These are phyloP conservation scores for Meira miltonrushii DNA, from an alignment of 1,284 basidiomycete species.

Conservation along the genomic window DNA sequence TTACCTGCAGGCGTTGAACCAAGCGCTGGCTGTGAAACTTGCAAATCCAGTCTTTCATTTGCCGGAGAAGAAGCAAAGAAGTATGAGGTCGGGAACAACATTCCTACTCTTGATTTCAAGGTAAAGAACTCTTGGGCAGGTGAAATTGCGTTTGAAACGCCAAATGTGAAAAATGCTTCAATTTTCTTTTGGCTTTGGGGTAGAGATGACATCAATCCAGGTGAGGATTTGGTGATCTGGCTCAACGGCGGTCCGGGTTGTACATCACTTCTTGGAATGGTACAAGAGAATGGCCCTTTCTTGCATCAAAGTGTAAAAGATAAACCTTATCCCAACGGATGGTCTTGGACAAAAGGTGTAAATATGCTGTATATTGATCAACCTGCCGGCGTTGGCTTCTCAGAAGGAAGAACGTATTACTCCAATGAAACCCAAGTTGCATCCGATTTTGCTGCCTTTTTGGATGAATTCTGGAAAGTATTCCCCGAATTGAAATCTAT, in stretches of 20 bases:
- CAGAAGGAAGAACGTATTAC: not conserved
- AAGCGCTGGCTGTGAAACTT: not conserved
- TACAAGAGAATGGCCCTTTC: slow-evolving; percentile 1
- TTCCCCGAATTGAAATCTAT: not conserved
- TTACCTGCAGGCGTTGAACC: not conserved
- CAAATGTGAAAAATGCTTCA: slow-evolving; percentile 37
- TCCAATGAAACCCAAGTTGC: not conserved
- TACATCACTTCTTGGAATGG: not conserved
- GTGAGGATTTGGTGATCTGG: not conserved
- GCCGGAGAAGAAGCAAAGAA: slow-evolving; percentile 1
- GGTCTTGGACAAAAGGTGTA: not conserved
- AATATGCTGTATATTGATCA: not conserved
- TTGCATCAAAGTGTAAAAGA: not conserved
- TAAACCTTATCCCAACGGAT: not conserved
- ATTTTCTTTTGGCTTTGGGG: not conserved
- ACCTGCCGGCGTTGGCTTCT: not conserved
- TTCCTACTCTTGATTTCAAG: not conserved
- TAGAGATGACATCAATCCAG: not conserved
- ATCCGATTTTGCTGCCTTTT: not conserved
- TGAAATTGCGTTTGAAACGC: slow-evolving; percentile 15
- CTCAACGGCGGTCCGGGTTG: not conserved
- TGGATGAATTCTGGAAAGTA: not conserved
- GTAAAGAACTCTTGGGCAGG: slow-evolving; percentile 4
- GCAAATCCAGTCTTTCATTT: not conserved
- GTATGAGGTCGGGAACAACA: not conserved